Conservation (phyloP, 805 yeast genomes). For the Yarrowia deformans region DNA sequence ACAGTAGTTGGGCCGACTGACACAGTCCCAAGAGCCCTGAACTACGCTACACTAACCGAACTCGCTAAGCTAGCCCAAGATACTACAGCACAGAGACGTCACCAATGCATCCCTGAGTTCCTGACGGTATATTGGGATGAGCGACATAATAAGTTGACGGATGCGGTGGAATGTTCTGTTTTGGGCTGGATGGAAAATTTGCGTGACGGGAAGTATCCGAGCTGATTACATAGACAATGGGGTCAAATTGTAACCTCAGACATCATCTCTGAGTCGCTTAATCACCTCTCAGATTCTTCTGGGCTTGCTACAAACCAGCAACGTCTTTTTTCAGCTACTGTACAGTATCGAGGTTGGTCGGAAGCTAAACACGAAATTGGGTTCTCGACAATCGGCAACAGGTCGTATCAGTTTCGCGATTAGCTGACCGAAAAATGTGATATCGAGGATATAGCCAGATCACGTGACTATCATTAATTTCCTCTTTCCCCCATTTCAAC, state of each 20-base stretch:
- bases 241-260: too few relatives aligned
- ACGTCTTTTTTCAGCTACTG: background rate
- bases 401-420: background rate
- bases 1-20: too few relatives aligned
- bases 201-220: too few relatives aligned
- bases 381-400: background rate
- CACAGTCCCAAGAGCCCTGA: too few relatives aligned
- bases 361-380: background rate
- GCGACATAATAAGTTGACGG: background rate
- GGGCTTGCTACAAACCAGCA: background rate
- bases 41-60: too few relatives aligned
- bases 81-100: too few relatives aligned
- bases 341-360: constrained; percentile 16
- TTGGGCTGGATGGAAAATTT: too few relatives aligned
- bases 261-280: too few relatives aligned
- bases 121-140: background rate
- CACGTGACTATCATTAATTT: background rate
- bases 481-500: background rate
- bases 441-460: background rate
- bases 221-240: too few relatives aligned
- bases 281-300: too few relatives aligned
- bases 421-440: background rate
- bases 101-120: constrained; percentile 19
- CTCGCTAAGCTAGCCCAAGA: too few relatives aligned
- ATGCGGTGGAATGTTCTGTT: background rate